These are phyloP conservation scores for Trametes coccinea DNA, from an alignment of 768 basidiomycete genomes.

Conservation along the genomic window DNA sequence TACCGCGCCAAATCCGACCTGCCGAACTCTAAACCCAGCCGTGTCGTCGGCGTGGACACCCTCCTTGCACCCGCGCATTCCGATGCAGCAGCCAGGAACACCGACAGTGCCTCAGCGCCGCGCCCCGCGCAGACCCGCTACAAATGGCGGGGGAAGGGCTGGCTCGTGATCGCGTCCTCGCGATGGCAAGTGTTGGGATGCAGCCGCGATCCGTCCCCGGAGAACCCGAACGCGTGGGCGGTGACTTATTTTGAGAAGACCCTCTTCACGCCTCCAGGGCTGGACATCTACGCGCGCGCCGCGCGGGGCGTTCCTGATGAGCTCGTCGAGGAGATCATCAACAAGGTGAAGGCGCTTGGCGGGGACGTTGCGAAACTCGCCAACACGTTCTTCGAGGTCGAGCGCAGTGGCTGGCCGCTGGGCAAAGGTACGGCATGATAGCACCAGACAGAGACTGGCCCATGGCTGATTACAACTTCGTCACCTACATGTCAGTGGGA, in stretches of 20 bases:
- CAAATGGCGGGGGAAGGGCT: slow-evolving; percentile 42
- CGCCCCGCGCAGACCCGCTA: slow-evolving; percentile 25
- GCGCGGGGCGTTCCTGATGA: slow-evolving; percentile 17
- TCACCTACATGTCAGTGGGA: not conserved
- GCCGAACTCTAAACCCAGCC: slow-evolving; percentile 28
- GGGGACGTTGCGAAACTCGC: slow-evolving; percentile 27
- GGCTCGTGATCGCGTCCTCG: slow-evolving; percentile 37
- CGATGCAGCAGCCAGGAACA: not conserved
- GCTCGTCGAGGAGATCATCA: slow-evolving; percentile 23
- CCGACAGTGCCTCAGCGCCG: not conserved
- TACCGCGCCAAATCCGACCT: slow-evolving; percentile 33
- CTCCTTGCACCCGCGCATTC: not conserved
- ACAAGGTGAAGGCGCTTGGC: slow-evolving; percentile 19
- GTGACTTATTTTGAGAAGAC: slow-evolving; percentile 43
- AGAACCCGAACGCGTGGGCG: slow-evolving; percentile 24
- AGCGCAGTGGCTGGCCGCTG: slow-evolving; percentile 12
- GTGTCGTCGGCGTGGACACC: slow-evolving; percentile 34
- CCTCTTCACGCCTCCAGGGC: slow-evolving; percentile 45
- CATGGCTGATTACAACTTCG: too few relatives aligned
- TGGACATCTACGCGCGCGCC: slow-evolving; percentile 40
- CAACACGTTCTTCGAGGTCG: slow-evolving; percentile 28
- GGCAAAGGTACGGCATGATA: not conserved
- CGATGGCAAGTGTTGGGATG: slow-evolving; percentile 45
- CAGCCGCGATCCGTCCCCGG: slow-evolving; percentile 12
- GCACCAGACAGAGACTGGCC: too few relatives aligned